Conservation (phyloP, 2,329 filamentous ascomycete species). For the Fusarium dlaminii region DNA sequence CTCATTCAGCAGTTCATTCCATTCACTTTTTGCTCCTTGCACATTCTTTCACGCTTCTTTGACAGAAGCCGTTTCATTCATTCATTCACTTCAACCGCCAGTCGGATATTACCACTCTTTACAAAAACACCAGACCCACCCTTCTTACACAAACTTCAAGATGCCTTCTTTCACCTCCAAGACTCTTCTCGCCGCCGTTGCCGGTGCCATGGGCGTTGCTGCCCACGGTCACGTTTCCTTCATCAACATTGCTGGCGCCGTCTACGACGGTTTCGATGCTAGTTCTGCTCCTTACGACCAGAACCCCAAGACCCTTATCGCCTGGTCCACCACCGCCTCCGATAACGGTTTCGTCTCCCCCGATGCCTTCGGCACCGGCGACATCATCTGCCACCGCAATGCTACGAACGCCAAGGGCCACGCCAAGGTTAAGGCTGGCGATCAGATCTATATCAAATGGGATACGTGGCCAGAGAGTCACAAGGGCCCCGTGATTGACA, state of each 20-base stretch:
- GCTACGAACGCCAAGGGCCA: constrained; percentile 51
- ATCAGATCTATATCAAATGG: constrained; percentile 54
- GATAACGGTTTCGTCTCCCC: constrained; percentile 63
- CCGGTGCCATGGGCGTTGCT: constrained; percentile 39
- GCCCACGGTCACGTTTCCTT: constrained; percentile 44
- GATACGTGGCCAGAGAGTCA: constrained; percentile 54
- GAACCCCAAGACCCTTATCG: constrained; percentile 41
- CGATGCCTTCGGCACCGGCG: constrained; percentile 49
- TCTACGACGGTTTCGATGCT: constrained; percentile 22
- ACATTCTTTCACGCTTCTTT: constrained; percentile 44
- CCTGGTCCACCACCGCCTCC: constrained; percentile 54
- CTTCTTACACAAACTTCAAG: constrained; percentile 24
- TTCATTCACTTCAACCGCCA: constrained; percentile 37
- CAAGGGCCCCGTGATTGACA: constrained; percentile 68
- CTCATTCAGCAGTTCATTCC: constrained; percentile 44
- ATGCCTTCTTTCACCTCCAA: constrained; percentile 44
- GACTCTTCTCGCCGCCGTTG: constrained; percentile 41
- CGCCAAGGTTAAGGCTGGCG: constrained; percentile 51
- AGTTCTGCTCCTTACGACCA: constrained; percentile 28
- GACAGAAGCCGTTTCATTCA: constrained; percentile 46
- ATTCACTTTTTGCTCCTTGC: constrained; percentile 43
- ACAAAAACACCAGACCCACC: not conserved
- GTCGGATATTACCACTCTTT: constrained; percentile 29
- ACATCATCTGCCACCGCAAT: constrained; percentile 60
- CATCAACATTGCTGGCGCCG: constrained; percentile 41